Conservation (phyloP, 202 grass and related monocot species). For the Cymbopogon flexuosus region DNA sequence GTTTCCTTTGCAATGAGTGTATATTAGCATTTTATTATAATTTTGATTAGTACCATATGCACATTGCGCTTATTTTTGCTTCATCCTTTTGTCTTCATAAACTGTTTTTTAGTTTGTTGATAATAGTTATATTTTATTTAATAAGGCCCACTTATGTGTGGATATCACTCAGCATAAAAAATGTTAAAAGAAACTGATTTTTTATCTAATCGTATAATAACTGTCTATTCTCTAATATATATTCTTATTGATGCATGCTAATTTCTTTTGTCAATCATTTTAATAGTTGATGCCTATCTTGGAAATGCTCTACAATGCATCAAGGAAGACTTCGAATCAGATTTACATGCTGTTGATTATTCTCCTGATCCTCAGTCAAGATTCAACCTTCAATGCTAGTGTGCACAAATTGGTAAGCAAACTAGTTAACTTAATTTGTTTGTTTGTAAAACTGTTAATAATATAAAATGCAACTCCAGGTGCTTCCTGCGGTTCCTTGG, state of each 20-base stretch:
- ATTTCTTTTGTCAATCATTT: constrained; percentile 29
- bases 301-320: constrained; percentile 97
- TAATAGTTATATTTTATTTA: neutral
- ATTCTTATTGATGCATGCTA: neutral
- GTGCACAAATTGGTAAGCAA: constrained; percentile 88
- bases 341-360: constrained; percentile 98
- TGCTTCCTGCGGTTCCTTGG: constrained; percentile 86
- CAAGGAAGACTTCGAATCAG: constrained; percentile 92
- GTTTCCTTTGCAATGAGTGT: neutral
- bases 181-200: neutral
- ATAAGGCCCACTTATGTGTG: neutral
- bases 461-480: constrained; percentile 32
- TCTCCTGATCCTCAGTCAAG: constrained; percentile 98
- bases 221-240: neutral
- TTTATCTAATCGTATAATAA: constrained; percentile 10
- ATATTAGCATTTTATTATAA: neutral
- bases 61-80: constrained; percentile 8
- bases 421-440: constrained; percentile 17
- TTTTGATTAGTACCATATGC: constrained; percentile 3
- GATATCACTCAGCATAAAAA: neutral
- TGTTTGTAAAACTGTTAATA: constrained; percentile 27
- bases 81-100: neutral
- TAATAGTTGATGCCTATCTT: constrained; percentile 87
- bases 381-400: constrained; percentile 97
- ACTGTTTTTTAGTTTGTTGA: neutral